phyloP scores from a whole-genome alignment of 1,139 yeast species.

The Hyphopichia pseudoburtonii region DNA sequence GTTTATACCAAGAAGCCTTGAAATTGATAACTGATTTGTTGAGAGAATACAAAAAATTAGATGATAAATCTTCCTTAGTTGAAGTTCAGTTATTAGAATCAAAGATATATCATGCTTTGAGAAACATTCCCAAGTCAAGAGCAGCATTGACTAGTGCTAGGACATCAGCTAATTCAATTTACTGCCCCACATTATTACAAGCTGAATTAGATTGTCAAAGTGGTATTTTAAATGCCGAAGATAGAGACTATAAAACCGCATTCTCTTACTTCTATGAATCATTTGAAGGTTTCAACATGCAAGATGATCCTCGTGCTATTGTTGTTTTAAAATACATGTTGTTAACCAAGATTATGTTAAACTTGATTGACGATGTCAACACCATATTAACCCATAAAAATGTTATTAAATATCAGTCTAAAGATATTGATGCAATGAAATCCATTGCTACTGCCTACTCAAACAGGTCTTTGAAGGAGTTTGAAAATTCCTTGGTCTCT shows the following conservation, averaged over 20 bases:
- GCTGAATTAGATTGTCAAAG: slow-evolving; percentile 95
- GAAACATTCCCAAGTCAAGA: slow-evolving; percentile 89
- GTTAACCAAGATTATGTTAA: slow-evolving; percentile 89
- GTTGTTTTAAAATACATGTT: slow-evolving; percentile 89
- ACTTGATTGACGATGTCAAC: slow-evolving; percentile 81
- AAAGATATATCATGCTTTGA: slow-evolving; percentile 84
- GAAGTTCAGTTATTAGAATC: slow-evolving; percentile 94
- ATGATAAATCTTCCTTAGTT: slow-evolving; percentile 91
- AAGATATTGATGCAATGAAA: slow-evolving; percentile 85
- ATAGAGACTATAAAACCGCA: slow-evolving; percentile 94
- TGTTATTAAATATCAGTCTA: slow-evolving; percentile 75
- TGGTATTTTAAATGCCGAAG: slow-evolving; percentile 95
- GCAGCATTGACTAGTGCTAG: slow-evolving; percentile 95
- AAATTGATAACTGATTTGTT: slow-evolving; percentile 69
- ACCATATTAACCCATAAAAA: slow-evolving; percentile 75
- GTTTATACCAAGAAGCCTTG: slow-evolving; percentile 69
- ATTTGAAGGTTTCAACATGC: slow-evolving; percentile 77
- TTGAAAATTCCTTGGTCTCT: slow-evolving; percentile 73
- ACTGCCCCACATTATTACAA: slow-evolving; percentile 91
- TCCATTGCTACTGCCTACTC: slow-evolving; percentile 89
- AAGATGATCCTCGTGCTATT: slow-evolving; percentile 66
- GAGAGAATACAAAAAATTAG: slow-evolving; percentile 86
- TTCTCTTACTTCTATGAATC: slow-evolving; percentile 94
- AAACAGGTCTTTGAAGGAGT: slow-evolving; percentile 86
- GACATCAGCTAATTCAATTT: slow-evolving; percentile 93